Conservation (phyloP, 768 basidiomycete species). For the Agrocybe pediades region DNA sequence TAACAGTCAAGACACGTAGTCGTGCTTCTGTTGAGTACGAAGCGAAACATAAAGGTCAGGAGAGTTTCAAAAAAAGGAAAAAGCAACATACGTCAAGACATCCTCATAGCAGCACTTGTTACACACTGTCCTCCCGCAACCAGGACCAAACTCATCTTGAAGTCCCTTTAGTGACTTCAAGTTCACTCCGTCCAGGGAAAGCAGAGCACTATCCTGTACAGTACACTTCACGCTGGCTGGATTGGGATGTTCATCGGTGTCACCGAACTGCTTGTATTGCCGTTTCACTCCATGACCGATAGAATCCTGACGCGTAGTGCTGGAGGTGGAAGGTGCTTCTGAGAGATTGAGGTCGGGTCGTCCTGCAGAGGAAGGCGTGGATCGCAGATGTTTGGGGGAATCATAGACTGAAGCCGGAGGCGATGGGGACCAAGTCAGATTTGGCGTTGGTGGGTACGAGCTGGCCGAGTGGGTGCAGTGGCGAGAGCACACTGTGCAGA, state of each 20-base stretch:
- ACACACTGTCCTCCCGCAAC: conserved; percentile 45
- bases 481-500: conserved; percentile 47
- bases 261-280: conserved; percentile 28
- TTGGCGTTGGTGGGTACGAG: conserved; percentile 40
- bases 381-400: conserved; percentile 27
- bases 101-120: conserved; percentile 47
- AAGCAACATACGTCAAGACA: conserved; percentile 35
- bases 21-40: conserved; percentile 31
- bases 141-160: conserved; percentile 26
- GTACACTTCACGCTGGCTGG: too few relatives aligned
- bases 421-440: conserved; percentile 38
- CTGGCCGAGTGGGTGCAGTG: conserved; percentile 39
- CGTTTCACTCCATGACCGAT: conserved; percentile 16
- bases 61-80: not conserved
- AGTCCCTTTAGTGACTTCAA: too few relatives aligned
- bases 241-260: too few relatives aligned
- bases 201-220: too few relatives aligned
- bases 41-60: not conserved
- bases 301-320: conserved; percentile 1
- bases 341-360: conserved; percentile 28
- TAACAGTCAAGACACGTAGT: conserved; percentile 43
- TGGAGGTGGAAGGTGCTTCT: conserved; percentile 2
- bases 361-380: conserved; percentile 27
- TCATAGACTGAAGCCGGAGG: conserved; percentile 30
- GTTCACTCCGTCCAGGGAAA: too few relatives aligned